Base-by-base conservation (phyloP, 2,329 filamentous ascomycete genomes). In the Gremmenia infestans region DNA sequence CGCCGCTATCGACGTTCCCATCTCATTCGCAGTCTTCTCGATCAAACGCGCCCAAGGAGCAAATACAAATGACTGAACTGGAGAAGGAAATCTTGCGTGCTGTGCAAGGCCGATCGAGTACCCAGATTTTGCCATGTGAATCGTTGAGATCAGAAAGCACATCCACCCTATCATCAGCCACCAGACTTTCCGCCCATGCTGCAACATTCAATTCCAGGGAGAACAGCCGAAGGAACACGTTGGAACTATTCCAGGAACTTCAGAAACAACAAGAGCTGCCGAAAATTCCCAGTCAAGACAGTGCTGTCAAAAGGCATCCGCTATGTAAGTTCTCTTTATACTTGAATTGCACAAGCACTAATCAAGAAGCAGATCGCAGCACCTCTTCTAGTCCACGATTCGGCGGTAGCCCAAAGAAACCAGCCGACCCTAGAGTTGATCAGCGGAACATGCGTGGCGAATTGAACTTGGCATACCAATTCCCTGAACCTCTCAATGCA, bases 381-480 rank as follows among this genome's bases (percentile, higher is more conserved):
- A 12, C 2, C 22, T 45, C 42, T 22, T 22, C 42, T 8, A 45
- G 42, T 22, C 42, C 42, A 25, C 17, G 42, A n/a, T 45, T 45
- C 12, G 42, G 19, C 5, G 12, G n/a, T 5, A 45, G 42, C 11
- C 42, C 42, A 12, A 45, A 45, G 42, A 45, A 45, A 45, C 8
- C 39, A 15, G 22, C 19, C 19, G 42, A 17, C 17, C 11, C 42
- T 9, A 23, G 19, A 8, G 22, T 5, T 19, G 42, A 17, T 9
- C 11, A 45, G 5, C 17, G n/a, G 19, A 45, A 22, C 19, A 45
- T 17, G 12, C 17, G 11, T 39, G 62, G 63, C 17, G 57, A 64
- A 19, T 55, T 66, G 14, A 59, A 66, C 52, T 58, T 53, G 4
- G 50, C 22, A 5, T 66, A 60, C 48, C 61, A 60, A 52, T 68